Conservation (phyloP, 2,329 filamentous ascomycete species). For the Diaporthe vaccinii region DNA sequence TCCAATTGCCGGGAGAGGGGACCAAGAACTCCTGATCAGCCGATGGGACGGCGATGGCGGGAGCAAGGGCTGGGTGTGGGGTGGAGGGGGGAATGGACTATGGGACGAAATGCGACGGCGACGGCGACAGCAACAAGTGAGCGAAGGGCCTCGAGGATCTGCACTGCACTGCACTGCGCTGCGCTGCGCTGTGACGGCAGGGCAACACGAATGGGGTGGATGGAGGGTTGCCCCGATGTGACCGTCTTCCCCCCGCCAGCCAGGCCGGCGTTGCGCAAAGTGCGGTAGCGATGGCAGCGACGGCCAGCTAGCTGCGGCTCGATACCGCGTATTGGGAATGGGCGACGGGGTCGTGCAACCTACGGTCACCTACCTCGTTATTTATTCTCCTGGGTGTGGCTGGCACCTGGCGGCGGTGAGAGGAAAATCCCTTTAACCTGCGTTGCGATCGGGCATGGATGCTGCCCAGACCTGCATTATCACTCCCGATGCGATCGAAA, state of each 20-base stretch:
- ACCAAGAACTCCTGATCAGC: constrained; percentile 12
- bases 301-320: constrained; percentile 20
- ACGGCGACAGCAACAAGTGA: background rate
- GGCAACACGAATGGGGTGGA: background rate
- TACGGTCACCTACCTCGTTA: background rate
- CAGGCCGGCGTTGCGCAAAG: constrained; percentile 19
- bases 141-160: background rate
- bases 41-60: constrained; percentile 24
- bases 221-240: background rate
- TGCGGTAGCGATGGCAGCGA: constrained; percentile 29
- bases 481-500: constrained; percentile 23
- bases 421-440: constrained; percentile 15
- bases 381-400: background rate
- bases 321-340: constrained; percentile 28
- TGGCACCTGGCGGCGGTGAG: constrained; percentile 8
- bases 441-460: constrained; percentile 19
- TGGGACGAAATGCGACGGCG: constrained; percentile 25
- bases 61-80: background rate
- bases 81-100: background rate
- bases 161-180: constrained; percentile 2
- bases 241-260: background rate
- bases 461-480: constrained; percentile 26
- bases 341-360: constrained; percentile 3
- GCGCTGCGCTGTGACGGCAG: constrained; percentile 23
- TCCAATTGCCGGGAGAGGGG: constrained; percentile 19